Evolutionary conservation across 441 rosid species (phyloP).

Genomic region (Populus hybrid): DNA sequence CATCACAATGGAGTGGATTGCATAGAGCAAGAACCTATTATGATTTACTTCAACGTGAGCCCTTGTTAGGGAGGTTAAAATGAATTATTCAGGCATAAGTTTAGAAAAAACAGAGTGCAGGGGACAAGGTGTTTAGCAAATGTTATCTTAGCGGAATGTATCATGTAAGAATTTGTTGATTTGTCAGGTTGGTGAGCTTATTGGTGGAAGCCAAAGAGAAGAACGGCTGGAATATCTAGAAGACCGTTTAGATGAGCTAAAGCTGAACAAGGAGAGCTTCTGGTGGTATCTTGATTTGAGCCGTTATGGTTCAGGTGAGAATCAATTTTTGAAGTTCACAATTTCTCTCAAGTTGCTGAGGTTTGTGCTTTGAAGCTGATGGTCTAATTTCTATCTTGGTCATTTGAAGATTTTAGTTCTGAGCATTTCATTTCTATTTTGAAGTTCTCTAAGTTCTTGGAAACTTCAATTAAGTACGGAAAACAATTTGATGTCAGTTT

Average conservation of each 20-base stretch:
- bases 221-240: slow-evolving; percentile 83
- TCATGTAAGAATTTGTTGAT: neutral
- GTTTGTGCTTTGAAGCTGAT: neutral
- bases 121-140: neutral
- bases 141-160: neutral
- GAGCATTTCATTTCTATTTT: neutral
- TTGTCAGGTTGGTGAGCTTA: slow-evolving; percentile 82
- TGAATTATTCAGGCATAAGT: neutral
- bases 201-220: slow-evolving; percentile 99
- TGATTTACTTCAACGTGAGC: neutral
- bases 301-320: slow-evolving; percentile 87
- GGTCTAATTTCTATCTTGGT: neutral
- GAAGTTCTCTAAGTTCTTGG: neutral
- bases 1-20: no score
- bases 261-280: slow-evolving; percentile 73
- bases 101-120: neutral
- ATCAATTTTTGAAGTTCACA: neutral
- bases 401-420: neutral
- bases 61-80: neutral
- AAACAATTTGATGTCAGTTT: neutral
- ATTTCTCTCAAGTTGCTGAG: neutral
- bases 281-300: slow-evolving; percentile 99
- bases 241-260: slow-evolving; percentile 69
- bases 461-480: neutral
- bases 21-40: neutral